Evolutionary conservation across 805 yeast species (phyloP).

Genomic region (Saccharomycopsis guyanensis): DNA sequence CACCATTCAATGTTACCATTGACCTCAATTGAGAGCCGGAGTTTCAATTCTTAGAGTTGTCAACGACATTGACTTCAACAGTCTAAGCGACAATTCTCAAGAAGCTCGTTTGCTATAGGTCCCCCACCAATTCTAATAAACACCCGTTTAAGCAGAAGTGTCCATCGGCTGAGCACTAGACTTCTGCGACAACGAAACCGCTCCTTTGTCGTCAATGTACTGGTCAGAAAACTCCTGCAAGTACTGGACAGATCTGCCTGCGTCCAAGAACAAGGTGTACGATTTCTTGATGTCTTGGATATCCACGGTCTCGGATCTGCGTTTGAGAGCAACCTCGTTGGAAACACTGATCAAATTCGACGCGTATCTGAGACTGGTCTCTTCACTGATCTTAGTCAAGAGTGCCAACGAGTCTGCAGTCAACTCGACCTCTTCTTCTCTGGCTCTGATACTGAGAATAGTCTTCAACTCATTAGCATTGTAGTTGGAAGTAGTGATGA

Average conservation of each 20-base stretch:
- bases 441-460: slow-evolving; percentile 82
- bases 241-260: slow-evolving; percentile 81
- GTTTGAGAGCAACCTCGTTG: slow-evolving; percentile 75
- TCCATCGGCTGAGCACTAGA: slow-evolving; percentile 35
- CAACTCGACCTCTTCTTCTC: slow-evolving; percentile 87
- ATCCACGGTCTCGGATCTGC: slow-evolving; percentile 66
- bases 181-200: slow-evolving; percentile 45
- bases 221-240: slow-evolving; percentile 61
- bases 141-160: slow-evolving; percentile 17
- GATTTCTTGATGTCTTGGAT: slow-evolving; percentile 81
- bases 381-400: slow-evolving; percentile 82
- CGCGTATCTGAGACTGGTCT: slow-evolving; percentile 87
- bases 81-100: too few species aligned
- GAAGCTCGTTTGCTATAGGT: too few species aligned
- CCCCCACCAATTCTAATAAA: too few species aligned
- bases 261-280: slow-evolving; percentile 79
- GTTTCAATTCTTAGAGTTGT: too few species aligned
- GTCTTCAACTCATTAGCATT: slow-evolving; percentile 76
- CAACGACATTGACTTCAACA: too few species aligned
- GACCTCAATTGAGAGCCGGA: too few species aligned
- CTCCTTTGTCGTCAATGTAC: slow-evolving; percentile 74
- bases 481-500: slow-evolving; percentile 79
- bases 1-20: too few species aligned
- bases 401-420: slow-evolving; percentile 76
- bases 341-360: slow-evolving; percentile 87